Percentiles rank a stretch among this genome's conserved stretches.
These are phyloP conservation scores for Pseudoturritis turrita DNA, from an alignment of 345 rosid genomes.

Conservation along the genomic window DNA sequence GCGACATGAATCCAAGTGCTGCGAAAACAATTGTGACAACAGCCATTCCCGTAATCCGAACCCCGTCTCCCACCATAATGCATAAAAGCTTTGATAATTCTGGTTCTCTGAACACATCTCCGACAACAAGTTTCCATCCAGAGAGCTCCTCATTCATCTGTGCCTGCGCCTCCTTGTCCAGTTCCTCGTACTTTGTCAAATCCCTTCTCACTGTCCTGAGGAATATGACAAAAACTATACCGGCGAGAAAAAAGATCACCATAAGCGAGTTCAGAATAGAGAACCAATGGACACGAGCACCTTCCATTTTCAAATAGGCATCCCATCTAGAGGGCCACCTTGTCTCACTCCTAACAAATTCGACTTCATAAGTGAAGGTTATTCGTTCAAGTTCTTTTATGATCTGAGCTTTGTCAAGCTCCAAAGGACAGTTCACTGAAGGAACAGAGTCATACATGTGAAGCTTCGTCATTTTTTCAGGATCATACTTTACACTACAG, in stretches of 20 bases:
- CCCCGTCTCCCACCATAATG: slow-evolving; percentile 73
- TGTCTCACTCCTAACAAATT: slow-evolving; percentile 61
- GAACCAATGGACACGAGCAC: slow-evolving; percentile 87
- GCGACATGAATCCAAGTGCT: slow-evolving; percentile 79
- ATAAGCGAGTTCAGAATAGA: slow-evolving; percentile 73
- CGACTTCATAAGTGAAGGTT: slow-evolving; percentile 78
- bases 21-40: slow-evolving; percentile 72
- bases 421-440: slow-evolving; percentile 57
- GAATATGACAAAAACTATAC: slow-evolving; percentile 75
- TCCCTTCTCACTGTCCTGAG: slow-evolving; percentile 82
- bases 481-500: slow-evolving; percentile 65
- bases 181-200: slow-evolving; percentile 75
- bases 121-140: slow-evolving; percentile 89
- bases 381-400: slow-evolving; percentile 67
- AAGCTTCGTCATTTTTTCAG: slow-evolving; percentile 54
- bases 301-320: slow-evolving; percentile 87
- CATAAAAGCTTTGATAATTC: slow-evolving; percentile 64
- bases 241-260: slow-evolving; percentile 75
- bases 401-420: slow-evolving; percentile 76
- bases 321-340: slow-evolving; percentile 93
- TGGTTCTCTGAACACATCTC: slow-evolving; percentile 87
- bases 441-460: slow-evolving; percentile 56
- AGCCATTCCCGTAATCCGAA: slow-evolving; percentile 80
- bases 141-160: slow-evolving; percentile 89
- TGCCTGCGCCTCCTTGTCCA: slow-evolving; percentile 82